phyloP scores from a whole-genome alignment of 129 eudicot species.

The Arctium lappa region DNA sequence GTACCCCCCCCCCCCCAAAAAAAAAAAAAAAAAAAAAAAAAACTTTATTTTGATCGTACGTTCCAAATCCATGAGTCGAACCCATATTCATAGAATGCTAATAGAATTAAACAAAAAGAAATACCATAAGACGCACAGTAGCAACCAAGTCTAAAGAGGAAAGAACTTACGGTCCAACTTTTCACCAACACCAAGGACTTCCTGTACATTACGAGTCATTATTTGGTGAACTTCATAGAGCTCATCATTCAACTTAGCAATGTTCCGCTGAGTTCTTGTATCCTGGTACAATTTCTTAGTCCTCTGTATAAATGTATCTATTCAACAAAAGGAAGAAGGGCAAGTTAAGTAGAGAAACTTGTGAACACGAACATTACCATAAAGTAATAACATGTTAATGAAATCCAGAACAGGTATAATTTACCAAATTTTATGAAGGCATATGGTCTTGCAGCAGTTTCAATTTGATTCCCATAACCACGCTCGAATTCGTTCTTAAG shows the following conservation, averaged over 20 bases:
- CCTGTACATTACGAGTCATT: constrained; percentile 99
- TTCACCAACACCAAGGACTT: constrained; percentile 99
- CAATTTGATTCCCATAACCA: constrained; percentile 90
- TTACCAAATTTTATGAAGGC: constrained; percentile 97
- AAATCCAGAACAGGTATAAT: constrained; percentile 1
- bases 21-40: too few relatives aligned
- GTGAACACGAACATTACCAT: not conserved
- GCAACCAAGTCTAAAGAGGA: not conserved
- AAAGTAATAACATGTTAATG: not conserved
- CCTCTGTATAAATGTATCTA: constrained; percentile 88
- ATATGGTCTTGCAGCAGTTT: constrained; percentile 98
- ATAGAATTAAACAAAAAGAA: not conserved
- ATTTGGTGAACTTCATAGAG: constrained; percentile 99
- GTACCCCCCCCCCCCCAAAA: not conserved
- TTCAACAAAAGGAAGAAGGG: constrained; percentile 12
- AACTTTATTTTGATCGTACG: not conserved
- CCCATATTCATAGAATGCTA: not conserved
- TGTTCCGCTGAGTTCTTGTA: constrained; percentile 93
- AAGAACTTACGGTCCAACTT: constrained; percentile 92
- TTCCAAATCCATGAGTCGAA: not conserved
- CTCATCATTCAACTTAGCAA: constrained; percentile 93
- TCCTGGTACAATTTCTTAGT: constrained; percentile 98
- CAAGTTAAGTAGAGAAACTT: not conserved
- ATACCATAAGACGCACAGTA: not conserved
- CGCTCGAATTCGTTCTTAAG: constrained; percentile 95